Conservation (phyloP, 2,329 filamentous ascomycete species). For the Tolypocladium tundrense region DNA sequence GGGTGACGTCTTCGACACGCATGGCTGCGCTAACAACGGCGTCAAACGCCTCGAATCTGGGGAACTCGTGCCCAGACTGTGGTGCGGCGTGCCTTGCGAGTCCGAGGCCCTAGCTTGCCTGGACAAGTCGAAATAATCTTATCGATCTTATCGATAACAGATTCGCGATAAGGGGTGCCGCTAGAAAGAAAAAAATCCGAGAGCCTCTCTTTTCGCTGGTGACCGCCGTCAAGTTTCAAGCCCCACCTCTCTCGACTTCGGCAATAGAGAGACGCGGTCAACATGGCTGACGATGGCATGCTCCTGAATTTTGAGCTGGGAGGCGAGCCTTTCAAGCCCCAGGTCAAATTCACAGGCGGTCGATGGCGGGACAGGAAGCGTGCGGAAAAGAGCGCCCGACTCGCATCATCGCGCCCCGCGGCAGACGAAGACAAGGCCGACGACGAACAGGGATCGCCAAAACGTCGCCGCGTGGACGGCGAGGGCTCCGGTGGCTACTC, state of each 20-base stretch:
- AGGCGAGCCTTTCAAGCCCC: conserved; percentile 51
- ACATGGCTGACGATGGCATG: conserved; percentile 92
- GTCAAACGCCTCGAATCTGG: not conserved
- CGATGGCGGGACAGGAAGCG: conserved; percentile 81
- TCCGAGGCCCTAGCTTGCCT: not conserved
- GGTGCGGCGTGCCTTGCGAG: not conserved
- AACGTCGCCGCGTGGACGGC: conserved; percentile 32
- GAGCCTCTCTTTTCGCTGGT: conserved; percentile 3
- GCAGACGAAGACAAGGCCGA: conserved; percentile 13
- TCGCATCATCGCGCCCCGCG: conserved; percentile 13
- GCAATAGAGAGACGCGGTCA: not conserved
- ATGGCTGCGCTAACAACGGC: not conserved
- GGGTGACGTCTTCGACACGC: not conserved
- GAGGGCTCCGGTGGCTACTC: conserved; percentile 8
- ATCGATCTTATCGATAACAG: conserved; percentile 13
- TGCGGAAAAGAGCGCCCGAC: conserved; percentile 35
- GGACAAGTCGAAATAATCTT: not conserved
- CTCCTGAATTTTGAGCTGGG: conserved; percentile 82
- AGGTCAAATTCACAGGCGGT: conserved; percentile 73
- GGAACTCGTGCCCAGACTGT: not conserved
- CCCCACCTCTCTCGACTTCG: conserved; percentile 3
- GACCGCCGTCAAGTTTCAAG: not conserved
- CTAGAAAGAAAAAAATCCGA: conserved; percentile 9
- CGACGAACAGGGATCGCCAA: conserved; percentile 25
- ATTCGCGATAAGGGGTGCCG: not conserved